phyloP scores from a whole-genome alignment of 2,329 filamentous ascomycete species.

The Blumeria graminis region DNA sequence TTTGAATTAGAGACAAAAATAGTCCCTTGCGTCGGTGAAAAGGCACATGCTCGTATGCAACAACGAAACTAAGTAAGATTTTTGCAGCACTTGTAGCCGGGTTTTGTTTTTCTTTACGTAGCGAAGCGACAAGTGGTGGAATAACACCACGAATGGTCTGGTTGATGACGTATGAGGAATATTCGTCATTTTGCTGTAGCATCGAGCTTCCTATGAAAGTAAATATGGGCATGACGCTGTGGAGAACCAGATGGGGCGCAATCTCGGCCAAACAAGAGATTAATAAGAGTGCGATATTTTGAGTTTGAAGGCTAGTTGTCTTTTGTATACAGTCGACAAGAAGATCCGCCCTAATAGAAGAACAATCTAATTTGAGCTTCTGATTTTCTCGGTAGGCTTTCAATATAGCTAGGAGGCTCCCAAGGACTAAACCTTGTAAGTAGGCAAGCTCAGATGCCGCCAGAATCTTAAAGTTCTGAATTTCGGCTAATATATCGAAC shows the following conservation, averaged over 20 bases:
- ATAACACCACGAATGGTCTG: slow-evolving; percentile 88
- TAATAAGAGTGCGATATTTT: slow-evolving; percentile 71
- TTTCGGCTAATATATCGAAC: slow-evolving; percentile 64
- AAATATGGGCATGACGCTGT: slow-evolving; percentile 98
- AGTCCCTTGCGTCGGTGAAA: slow-evolving; percentile 59
- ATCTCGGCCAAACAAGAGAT: slow-evolving; percentile 71
- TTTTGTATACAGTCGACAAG: slow-evolving; percentile 87
- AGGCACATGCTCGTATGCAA: slow-evolving; percentile 89
- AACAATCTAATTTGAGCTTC: slow-evolving; percentile 44
- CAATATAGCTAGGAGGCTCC: slow-evolving; percentile 64
- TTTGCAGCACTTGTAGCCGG: slow-evolving; percentile 65
- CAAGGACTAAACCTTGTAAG: slow-evolving; percentile 62
- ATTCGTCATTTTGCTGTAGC: slow-evolving; percentile 80
- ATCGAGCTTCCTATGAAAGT: slow-evolving; percentile 92
- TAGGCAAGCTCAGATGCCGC: slow-evolving; percentile 76
- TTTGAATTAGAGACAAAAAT: slow-evolving; percentile 66
- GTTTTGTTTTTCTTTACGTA: slow-evolving; percentile 57
- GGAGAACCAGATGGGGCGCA: slow-evolving; percentile 73
- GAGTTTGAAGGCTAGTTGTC: slow-evolving; percentile 76
- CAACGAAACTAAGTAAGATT: slow-evolving; percentile 82
- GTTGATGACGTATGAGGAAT: slow-evolving; percentile 86
- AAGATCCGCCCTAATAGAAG: slow-evolving; percentile 64
- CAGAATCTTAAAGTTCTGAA: slow-evolving; percentile 63
- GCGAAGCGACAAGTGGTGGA: slow-evolving; percentile 65
- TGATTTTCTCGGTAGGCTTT: slow-evolving; percentile 43